Evolutionary conservation across 148 eudicot species (phyloP).

Genomic region (Camellia lanceoleosa): DNA sequence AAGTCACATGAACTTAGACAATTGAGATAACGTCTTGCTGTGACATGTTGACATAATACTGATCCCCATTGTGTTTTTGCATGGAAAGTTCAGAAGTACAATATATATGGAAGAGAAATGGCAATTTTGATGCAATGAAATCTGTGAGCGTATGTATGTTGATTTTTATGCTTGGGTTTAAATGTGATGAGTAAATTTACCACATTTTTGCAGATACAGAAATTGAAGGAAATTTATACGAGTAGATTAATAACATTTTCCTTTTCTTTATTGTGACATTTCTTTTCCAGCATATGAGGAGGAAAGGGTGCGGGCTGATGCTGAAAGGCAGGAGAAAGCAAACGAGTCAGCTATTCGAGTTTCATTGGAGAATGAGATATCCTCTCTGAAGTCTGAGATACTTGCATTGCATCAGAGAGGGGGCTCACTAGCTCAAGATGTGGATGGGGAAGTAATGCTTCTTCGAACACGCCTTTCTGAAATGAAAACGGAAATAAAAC

Average conservation of each 20-base stretch:
- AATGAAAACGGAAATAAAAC: conserved; percentile 40
- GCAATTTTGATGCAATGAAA: background rate
- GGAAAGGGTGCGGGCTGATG: conserved; percentile 28
- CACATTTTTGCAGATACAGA: background rate
- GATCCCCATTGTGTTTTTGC: background rate
- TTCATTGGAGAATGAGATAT: conserved; percentile 48
- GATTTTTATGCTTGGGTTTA: background rate
- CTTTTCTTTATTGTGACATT: background rate
- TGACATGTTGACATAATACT: background rate
- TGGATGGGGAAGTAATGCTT: conserved; percentile 31
- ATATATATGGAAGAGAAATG: background rate
- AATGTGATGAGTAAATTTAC: background rate
- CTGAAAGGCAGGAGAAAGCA: conserved; percentile 34
- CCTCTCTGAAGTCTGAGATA: conserved; percentile 38
- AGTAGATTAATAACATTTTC: background rate
- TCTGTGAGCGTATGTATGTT: background rate
- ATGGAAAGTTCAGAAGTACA: background rate
- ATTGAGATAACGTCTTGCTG: background rate
- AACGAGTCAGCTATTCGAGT: conserved; percentile 37
- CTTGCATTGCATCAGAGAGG: conserved; percentile 22
- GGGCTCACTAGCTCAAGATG: conserved; percentile 19
- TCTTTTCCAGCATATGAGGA: conserved; percentile 50
- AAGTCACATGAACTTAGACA: background rate
- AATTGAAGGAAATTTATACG: background rate
- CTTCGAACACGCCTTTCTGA: conserved; percentile 38